Conservation (phyloP, 345 rosid genomes). For the Salix udensis region DNA sequence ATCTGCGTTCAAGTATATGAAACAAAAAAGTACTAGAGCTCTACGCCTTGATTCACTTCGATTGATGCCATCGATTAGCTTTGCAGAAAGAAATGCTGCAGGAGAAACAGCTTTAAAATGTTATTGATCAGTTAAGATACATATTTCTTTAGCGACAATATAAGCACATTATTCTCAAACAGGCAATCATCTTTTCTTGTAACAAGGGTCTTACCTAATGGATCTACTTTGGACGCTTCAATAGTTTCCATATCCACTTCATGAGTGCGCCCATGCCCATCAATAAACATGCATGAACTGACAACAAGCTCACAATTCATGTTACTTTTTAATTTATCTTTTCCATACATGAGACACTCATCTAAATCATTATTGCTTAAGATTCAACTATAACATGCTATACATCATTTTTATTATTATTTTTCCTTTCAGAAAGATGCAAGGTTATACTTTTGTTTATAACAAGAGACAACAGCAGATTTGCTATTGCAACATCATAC, state of each 20-base stretch:
- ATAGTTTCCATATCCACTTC: slow-evolving; percentile 61
- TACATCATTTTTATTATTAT: background rate
- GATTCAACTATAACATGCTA: background rate
- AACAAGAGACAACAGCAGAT: background rate
- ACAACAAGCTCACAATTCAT: background rate
- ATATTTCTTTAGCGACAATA: background rate
- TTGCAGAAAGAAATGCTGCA: slow-evolving; percentile 63
- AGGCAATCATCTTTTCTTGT: background rate
- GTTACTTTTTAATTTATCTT: background rate
- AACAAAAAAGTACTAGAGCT: slow-evolving; percentile 73
- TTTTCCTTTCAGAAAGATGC: background rate
- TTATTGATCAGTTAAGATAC: background rate
- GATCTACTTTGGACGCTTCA: slow-evolving; percentile 52
- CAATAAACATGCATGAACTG: slow-evolving; percentile 72
- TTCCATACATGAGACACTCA: background rate
- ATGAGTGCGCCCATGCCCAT: slow-evolving; percentile 46
- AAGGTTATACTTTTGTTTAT: background rate
- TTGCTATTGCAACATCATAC: background rate
- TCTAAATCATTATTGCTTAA: background rate
- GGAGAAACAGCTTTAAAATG: slow-evolving; percentile 7
- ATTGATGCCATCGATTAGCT: slow-evolving; percentile 81
- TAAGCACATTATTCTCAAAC: background rate
- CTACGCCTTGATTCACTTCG: slow-evolving; percentile 75
- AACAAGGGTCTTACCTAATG: slow-evolving; percentile 45
- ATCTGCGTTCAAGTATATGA: slow-evolving; percentile 52